These are phyloP conservation scores for Cyathus striatus DNA, from an alignment of 768 basidiomycete species.

Conservation along the genomic window DNA sequence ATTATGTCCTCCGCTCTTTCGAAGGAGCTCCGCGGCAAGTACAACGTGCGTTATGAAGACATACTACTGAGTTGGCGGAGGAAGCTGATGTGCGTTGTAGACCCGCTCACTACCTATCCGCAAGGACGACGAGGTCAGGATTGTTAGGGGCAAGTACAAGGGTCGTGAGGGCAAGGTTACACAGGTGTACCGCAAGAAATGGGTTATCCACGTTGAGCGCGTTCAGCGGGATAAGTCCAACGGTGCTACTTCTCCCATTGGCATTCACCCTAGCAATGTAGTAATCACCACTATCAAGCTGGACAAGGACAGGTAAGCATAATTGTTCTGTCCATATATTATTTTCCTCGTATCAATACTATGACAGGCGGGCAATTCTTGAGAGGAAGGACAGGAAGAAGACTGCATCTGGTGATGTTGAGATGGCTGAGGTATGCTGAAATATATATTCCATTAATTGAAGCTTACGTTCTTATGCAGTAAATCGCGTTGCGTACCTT, in stretches of 20 bases:
- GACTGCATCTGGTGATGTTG: constrained; percentile 54
- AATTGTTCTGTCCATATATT: neutral
- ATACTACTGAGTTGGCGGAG: neutral
- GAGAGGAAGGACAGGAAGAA: constrained; percentile 85
- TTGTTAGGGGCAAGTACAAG: constrained; percentile 97
- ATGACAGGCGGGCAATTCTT: constrained; percentile 69
- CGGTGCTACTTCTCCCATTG: constrained; percentile 89
- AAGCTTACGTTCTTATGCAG: constrained; percentile 17
- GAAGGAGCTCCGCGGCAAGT: constrained; percentile 89
- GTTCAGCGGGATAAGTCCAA: constrained; percentile 97
- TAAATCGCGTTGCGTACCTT: constrained; percentile 24
- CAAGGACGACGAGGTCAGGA: constrained; percentile 97
- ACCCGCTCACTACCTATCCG: constrained; percentile 90
- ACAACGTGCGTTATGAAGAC: constrained; percentile 61
- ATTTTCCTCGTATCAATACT: constrained; percentile 2
- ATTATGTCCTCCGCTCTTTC: constrained; percentile 96
- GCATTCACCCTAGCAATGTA: constrained; percentile 95
- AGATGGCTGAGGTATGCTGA: constrained; percentile 70
- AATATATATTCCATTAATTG: neutral
- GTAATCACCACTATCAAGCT: constrained; percentile 91
- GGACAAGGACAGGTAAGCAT: constrained; percentile 76
- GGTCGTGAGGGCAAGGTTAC: constrained; percentile 98
- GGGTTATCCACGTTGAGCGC: constrained; percentile 98
- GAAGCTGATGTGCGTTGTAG: constrained; percentile 29
- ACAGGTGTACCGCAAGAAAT: constrained; percentile 98